Evolutionary conservation across 2,329 filamentous ascomycete genomes (phyloP).

Genomic region (Pezicula radicicola): DNA sequence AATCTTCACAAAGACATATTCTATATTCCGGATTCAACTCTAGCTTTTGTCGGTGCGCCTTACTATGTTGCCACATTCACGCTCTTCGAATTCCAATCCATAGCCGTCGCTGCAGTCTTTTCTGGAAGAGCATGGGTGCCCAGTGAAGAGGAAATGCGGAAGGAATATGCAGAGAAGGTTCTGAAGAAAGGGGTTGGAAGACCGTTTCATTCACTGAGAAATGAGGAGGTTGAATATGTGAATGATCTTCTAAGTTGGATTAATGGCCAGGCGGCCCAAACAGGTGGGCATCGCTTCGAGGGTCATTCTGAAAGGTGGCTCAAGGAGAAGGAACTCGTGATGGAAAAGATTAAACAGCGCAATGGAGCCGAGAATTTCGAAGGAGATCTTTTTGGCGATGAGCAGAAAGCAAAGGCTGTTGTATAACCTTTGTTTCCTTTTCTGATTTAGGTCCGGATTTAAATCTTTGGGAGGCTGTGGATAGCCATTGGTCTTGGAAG

Average conservation of each 20-base stretch:
- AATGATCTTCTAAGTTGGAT: conserved; percentile 13
- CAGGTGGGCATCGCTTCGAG: conserved; percentile 11
- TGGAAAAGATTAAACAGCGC: background rate
- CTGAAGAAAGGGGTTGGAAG: conserved; percentile 36
- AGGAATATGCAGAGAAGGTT: conserved; percentile 35
- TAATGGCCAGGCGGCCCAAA: conserved; percentile 11
- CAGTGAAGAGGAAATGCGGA: conserved; percentile 31
- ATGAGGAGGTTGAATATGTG: conserved; percentile 18
- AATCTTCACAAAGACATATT: conserved; percentile 51
- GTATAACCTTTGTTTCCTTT: no score
- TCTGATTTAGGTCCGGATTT: no score
- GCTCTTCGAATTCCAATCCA: conserved; percentile 48
- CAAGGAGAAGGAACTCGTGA: conserved; percentile 4
- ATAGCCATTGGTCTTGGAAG: no score
- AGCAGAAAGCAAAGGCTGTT: no score
- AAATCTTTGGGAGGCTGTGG: no score
- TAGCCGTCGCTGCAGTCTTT: conserved; percentile 40
- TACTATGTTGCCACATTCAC: conserved; percentile 47
- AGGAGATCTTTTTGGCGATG: no score
- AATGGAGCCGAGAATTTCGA: no score
- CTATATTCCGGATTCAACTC: conserved; percentile 45
- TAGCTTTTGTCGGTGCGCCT: conserved; percentile 43
- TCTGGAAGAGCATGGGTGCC: conserved; percentile 36
- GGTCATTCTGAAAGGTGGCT: conserved; percentile 15
- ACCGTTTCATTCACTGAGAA: conserved; percentile 39